Evolutionary conservation across 2,329 filamentous ascomycete genomes (phyloP).

Genomic region (Apiospora arundinis): DNA sequence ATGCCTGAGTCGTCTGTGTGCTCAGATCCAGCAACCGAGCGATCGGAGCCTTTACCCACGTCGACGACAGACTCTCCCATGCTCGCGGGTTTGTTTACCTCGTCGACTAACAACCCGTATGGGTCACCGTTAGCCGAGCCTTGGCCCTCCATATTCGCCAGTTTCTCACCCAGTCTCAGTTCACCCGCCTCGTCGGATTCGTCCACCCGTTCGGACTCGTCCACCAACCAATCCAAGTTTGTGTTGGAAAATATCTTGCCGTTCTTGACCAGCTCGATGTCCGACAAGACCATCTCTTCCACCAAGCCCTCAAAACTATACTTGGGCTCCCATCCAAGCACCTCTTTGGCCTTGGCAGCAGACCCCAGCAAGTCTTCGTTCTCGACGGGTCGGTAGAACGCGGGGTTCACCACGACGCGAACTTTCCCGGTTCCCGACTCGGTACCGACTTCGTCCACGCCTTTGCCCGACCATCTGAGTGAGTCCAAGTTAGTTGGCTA

Average conservation of each 20-base stretch:
- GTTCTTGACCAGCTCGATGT: conserved; percentile 15
- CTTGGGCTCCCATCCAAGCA: conserved; percentile 14
- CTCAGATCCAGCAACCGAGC: conserved; percentile 3
- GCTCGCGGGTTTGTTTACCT: not conserved
- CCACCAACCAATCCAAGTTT: conserved; percentile 16
- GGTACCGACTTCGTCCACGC: conserved; percentile 13
- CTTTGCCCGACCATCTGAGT: conserved; percentile 9
- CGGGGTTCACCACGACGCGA: conserved; percentile 14
- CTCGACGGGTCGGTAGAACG: conserved; percentile 13
- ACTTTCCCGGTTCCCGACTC: conserved; percentile 10
- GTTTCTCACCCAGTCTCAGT: too few species aligned
- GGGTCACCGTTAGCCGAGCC: too few species aligned
- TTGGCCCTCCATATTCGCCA: too few species aligned
- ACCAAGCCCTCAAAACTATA: not conserved
- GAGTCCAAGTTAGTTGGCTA: not conserved
- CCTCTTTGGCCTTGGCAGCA: conserved; percentile 14
- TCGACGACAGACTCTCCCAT: not conserved
- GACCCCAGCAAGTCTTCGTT: conserved; percentile 11
- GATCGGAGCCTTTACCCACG: not conserved
- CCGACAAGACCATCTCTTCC: conserved; percentile 4
- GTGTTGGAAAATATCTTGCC: conserved; percentile 1
- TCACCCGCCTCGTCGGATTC: too few species aligned
- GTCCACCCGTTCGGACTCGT: not conserved
- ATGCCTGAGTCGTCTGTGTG: conserved; percentile 3
- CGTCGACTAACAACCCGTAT: too few species aligned